phyloP scores from a whole-genome alignment of 2,329 filamentous ascomycete genomes.

The Penicillium brasilianum region DNA sequence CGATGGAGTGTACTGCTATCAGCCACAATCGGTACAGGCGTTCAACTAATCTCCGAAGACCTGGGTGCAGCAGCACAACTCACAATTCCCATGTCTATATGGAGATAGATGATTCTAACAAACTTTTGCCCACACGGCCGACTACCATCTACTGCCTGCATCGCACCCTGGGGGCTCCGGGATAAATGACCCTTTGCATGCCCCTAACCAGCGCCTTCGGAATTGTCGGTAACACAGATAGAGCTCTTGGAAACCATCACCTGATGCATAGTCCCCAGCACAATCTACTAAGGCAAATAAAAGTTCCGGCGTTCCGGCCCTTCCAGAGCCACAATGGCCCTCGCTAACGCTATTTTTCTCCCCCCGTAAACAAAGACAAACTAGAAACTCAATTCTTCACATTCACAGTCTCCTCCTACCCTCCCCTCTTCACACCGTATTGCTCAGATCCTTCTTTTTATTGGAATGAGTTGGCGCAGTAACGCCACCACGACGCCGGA shows the following conservation, averaged over 20 bases:
- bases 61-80: conserved; percentile 9
- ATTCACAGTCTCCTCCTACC: background rate
- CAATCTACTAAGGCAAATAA: conserved; percentile 1
- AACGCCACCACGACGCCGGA: conserved; percentile 8
- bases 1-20: conserved; percentile 5
- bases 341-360: background rate
- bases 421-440: conserved; percentile 23
- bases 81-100: background rate
- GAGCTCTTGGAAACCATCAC: background rate
- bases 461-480: conserved; percentile 9
- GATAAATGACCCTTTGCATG: conserved; percentile 18
- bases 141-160: conserved; percentile 17
- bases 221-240: conserved; percentile 14
- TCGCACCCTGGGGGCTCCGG: conserved; percentile 16
- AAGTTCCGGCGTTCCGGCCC: conserved; percentile 23
- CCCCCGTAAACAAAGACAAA: background rate
- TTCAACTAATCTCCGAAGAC: conserved; percentile 12
- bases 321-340: background rate
- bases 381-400: conserved; percentile 27
- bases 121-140: background rate
- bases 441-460: conserved; percentile 8
- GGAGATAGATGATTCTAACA: background rate
- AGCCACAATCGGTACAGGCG: conserved; percentile 21
- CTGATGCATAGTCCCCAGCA: background rate
- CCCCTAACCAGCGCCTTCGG: conserved; percentile 12